Conservation (phyloP, 2,329 filamentous ascomycete genomes). For the Coniochaeta ligniaria region DNA sequence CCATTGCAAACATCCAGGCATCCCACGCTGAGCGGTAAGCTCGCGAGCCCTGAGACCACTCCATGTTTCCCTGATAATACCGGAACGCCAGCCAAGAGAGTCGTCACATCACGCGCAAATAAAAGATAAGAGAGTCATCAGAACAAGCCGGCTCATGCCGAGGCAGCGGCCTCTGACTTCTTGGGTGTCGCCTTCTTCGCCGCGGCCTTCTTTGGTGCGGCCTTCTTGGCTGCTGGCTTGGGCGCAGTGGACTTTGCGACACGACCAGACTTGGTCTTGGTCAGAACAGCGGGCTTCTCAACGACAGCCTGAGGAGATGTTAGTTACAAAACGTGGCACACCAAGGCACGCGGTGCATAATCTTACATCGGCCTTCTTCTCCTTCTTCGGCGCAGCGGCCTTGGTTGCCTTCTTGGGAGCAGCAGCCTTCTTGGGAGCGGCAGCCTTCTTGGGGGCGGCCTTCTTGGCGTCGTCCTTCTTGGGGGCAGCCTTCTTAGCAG, state of each 20-base stretch:
- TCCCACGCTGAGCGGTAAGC: neutral
- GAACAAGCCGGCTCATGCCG: slow-evolving; percentile 12
- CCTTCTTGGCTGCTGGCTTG: slow-evolving; percentile 39
- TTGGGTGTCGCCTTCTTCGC: slow-evolving; percentile 36
- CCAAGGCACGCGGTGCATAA: neutral
- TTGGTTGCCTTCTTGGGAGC: slow-evolving; percentile 16
- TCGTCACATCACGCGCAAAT: slow-evolving; percentile 9
- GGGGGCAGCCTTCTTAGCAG: slow-evolving; percentile 21
- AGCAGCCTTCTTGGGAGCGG: slow-evolving; percentile 18
- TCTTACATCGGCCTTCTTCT: slow-evolving; percentile 36
- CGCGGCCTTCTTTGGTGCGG: slow-evolving; percentile 38
- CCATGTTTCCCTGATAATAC: neutral
- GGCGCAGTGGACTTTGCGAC: slow-evolving; percentile 63
- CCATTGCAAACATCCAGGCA: neutral
- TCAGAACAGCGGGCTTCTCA: slow-evolving; percentile 62
- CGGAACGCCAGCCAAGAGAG: slow-evolving; percentile 7
- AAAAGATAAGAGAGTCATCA: slow-evolving; percentile 25
- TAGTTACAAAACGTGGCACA: slow-evolving; percentile 1
- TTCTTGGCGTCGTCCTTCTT: slow-evolving; percentile 25
- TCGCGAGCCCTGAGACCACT: neutral
- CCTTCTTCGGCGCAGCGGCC: slow-evolving; percentile 34
- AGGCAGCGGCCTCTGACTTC: slow-evolving; percentile 22
- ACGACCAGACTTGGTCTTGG: slow-evolving; percentile 81
- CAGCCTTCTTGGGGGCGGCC: slow-evolving; percentile 19
- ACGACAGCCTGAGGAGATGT: slow-evolving; percentile 47